A percentile compares a stretch with the other conserved stretches of the same genome.
Evolutionary conservation across 768 basidiomycete species (phyloP).

Genomic region (Xerocomellus amylosporus): DNA sequence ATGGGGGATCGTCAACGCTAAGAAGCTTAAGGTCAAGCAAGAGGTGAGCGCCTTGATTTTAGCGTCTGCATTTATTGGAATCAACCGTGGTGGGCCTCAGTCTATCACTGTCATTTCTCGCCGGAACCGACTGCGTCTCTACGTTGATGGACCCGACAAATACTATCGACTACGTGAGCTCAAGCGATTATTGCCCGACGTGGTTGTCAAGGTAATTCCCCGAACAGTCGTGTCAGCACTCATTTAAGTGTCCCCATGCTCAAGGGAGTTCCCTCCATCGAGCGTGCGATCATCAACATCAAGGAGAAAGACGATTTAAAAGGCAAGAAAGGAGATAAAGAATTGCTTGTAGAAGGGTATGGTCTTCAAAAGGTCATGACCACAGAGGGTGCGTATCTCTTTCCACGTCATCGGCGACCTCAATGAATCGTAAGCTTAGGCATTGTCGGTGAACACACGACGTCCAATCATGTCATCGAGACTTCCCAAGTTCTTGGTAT

Average conservation of each 20-base stretch:
- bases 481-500: conserved; percentile 95
- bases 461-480: conserved; percentile 97
- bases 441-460: conserved; percentile 87
- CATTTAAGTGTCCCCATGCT: not conserved
- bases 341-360: conserved; percentile 94
- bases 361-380: conserved; percentile 96
- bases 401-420: not conserved
- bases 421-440: conserved; percentile 45
- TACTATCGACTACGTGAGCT: conserved; percentile 83
- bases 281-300: conserved; percentile 94
- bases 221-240: not conserved
- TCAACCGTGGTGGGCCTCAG: conserved; percentile 36
- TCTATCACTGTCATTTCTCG: conserved; percentile 74
- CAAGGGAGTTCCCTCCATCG: conserved; percentile 82
- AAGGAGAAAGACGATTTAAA: conserved; percentile 80
- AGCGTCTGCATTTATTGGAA: not conserved
- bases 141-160: conserved; percentile 74
- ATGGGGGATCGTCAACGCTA: conserved; percentile 81
- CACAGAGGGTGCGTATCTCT: conserved; percentile 69
- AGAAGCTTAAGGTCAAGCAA: conserved; percentile 91
- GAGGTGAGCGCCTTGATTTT: conserved; percentile 45
- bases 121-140: conserved; percentile 73
- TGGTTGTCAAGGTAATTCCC: conserved; percentile 79
- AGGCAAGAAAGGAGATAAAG: conserved; percentile 85
- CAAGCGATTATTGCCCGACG: conserved; percentile 76